Conservation (phyloP, 805 yeast genomes). For the Debaryomyces maramus region DNA sequence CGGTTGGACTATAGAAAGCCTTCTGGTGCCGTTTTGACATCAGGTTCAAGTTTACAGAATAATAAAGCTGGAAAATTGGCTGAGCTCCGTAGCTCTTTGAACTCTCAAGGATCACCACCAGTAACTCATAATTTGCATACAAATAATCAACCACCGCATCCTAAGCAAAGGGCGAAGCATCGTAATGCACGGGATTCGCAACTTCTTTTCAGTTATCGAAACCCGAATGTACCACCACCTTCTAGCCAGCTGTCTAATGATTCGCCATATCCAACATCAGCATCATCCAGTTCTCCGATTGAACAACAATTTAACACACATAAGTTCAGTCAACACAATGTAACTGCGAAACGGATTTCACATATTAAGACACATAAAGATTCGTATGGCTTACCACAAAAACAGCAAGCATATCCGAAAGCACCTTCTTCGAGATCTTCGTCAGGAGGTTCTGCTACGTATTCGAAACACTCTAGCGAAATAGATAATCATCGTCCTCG, state of each 20-base stretch:
- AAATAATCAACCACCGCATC: neutral
- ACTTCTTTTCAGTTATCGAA: constrained; percentile 34
- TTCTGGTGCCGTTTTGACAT: constrained; percentile 8
- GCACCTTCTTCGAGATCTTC: constrained; percentile 10
- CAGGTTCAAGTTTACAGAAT: constrained; percentile 26
- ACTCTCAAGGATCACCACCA: neutral
- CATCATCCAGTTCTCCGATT: constrained; percentile 8
- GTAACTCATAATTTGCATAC: constrained; percentile 6
- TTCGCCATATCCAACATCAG: constrained; percentile 23
- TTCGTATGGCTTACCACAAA: constrained; percentile 3
- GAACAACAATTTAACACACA: constrained; percentile 1
- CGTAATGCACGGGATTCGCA: constrained; percentile 32
- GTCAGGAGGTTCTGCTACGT: constrained; percentile 8
- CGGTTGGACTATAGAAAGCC: constrained; percentile 41
- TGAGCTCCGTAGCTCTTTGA: constrained; percentile 21
- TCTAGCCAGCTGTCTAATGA: constrained; percentile 9
- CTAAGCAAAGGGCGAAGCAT: constrained; percentile 1
- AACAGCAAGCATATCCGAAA: neutral
- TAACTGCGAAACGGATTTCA: constrained; percentile 16
- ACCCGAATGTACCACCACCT: constrained; percentile 15
- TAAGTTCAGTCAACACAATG: constrained; percentile 15
- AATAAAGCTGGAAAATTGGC: constrained; percentile 21
- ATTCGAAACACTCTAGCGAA: neutral
- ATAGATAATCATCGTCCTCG: constrained; percentile 5
- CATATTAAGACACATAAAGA: constrained; percentile 9